These are phyloP conservation scores for Mycena polygramma DNA, from an alignment of 768 basidiomycete species.

Conservation along the genomic window DNA sequence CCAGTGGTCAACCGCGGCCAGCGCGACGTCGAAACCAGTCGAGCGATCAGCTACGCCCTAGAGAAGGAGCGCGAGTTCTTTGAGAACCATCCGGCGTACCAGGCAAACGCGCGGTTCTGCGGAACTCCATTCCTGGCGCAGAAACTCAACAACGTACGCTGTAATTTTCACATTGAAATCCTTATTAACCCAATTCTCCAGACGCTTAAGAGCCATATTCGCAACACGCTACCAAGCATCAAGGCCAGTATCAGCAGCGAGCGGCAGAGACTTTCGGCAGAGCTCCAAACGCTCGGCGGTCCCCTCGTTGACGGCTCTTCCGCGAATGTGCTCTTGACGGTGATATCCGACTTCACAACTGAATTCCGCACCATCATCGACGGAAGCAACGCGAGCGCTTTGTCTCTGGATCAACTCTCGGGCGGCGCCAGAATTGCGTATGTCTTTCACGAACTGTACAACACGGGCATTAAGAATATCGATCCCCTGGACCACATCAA, in stretches of 20 bases:
- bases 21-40: slow-evolving; percentile 92
- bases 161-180: background rate
- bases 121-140: slow-evolving; percentile 97
- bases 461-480: slow-evolving; percentile 93
- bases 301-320: slow-evolving; percentile 90
- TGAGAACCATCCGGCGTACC: slow-evolving; percentile 93
- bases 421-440: slow-evolving; percentile 99
- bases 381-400: slow-evolving; percentile 86
- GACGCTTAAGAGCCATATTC: slow-evolving; percentile 99
- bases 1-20: slow-evolving; percentile 99
- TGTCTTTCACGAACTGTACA: slow-evolving; percentile 98
- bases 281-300: slow-evolving; percentile 89
- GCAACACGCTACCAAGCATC: slow-evolving; percentile 96
- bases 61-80: slow-evolving; percentile 94
- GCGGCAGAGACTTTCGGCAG: slow-evolving; percentile 87
- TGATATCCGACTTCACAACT: slow-evolving; percentile 97
- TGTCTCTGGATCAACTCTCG: slow-evolving; percentile 94
- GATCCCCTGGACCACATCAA: slow-evolving; percentile 99
- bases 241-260: slow-evolving; percentile 93
- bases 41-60: slow-evolving; percentile 86
- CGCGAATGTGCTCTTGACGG: slow-evolving; percentile 91
- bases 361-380: slow-evolving; percentile 98
- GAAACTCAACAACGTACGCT: slow-evolving; percentile 91
- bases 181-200: slow-evolving; percentile 43
- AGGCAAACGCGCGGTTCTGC: slow-evolving; percentile 94